A percentile compares a stretch with the other conserved stretches of the same genome.
phyloP scores from a whole-genome alignment of 2,329 filamentous ascomycete species.

The Arthrobotrys pseudoclavata region DNA sequence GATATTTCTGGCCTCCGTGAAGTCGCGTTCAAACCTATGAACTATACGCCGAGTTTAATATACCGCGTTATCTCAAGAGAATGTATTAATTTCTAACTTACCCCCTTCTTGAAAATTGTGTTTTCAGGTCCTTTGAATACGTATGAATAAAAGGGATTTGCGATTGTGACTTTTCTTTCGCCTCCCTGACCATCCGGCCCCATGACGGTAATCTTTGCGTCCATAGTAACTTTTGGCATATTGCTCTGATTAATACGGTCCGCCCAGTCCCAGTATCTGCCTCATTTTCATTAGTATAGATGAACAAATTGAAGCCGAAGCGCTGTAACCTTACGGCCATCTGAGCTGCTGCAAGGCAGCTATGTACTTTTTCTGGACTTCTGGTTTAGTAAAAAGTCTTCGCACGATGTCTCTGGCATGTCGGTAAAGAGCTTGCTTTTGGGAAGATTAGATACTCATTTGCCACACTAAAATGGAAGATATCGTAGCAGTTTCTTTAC shows the following conservation, averaged over 20 bases:
- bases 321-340: slow-evolving; percentile 60
- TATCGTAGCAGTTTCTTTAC: slow-evolving; percentile 42
- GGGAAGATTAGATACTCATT: not conserved
- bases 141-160: slow-evolving; percentile 43
- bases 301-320: not conserved
- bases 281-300: not conserved
- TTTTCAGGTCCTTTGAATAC: slow-evolving; percentile 17
- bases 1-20: slow-evolving; percentile 12
- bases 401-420: slow-evolving; percentile 52
- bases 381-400: slow-evolving; percentile 45
- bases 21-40: slow-evolving; percentile 1
- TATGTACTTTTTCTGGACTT: slow-evolving; percentile 51
- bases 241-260: slow-evolving; percentile 39
- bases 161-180: slow-evolving; percentile 30
- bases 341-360: slow-evolving; percentile 60
- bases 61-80: not conserved
- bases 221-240: slow-evolving; percentile 51
- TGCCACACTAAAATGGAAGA: not conserved
- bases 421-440: slow-evolving; percentile 59
- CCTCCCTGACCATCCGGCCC: slow-evolving; percentile 42
- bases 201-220: slow-evolving; percentile 43
- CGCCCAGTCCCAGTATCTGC: slow-evolving; percentile 63
- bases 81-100: slow-evolving; percentile 19
- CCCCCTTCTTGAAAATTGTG: slow-evolving; percentile 36
- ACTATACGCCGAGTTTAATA: not conserved